Conservation (phyloP, 345 rosid species). For the Eutrema heterophyllum region DNA sequence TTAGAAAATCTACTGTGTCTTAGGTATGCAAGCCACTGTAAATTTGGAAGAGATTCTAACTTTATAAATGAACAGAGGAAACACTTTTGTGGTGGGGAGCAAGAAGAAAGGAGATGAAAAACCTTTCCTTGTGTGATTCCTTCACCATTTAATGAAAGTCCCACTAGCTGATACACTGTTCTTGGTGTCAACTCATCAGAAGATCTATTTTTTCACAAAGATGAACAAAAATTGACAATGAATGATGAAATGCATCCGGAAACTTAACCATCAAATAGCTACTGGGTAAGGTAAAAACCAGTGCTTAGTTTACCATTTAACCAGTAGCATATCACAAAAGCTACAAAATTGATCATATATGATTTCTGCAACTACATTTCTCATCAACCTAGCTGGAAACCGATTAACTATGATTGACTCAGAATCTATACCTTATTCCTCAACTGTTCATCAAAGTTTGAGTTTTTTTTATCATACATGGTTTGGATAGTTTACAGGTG, state of each 20-base stretch:
- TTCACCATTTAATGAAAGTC: constrained; percentile 32
- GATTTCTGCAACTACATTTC: background rate
- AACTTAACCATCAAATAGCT: constrained; percentile 10
- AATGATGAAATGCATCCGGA: constrained; percentile 20
- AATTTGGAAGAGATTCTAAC: background rate
- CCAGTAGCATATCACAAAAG: background rate
- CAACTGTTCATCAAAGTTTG: background rate
- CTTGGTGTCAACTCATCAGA: constrained; percentile 16
- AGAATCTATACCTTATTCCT: background rate
- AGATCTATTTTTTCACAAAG: constrained; percentile 17
- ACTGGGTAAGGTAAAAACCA: background rate
- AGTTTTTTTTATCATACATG: background rate
- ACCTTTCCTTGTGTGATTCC: constrained; percentile 27
- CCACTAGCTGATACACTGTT: constrained; percentile 24
- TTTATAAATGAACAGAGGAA: constrained; percentile 8
- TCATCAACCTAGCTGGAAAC: background rate
- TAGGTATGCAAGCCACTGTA: background rate
- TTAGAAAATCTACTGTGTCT: background rate
- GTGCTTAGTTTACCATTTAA: background rate
- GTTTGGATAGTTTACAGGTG: constrained; percentile 1
- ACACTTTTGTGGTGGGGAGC: constrained; percentile 16
- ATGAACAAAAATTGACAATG: constrained; percentile 12
- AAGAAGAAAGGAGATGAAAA: constrained; percentile 30
- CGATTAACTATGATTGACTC: background rate
- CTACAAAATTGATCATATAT: background rate